phyloP scores from a whole-genome alignment of 2,329 filamentous ascomycete species.

The Claviceps sp. region DNA sequence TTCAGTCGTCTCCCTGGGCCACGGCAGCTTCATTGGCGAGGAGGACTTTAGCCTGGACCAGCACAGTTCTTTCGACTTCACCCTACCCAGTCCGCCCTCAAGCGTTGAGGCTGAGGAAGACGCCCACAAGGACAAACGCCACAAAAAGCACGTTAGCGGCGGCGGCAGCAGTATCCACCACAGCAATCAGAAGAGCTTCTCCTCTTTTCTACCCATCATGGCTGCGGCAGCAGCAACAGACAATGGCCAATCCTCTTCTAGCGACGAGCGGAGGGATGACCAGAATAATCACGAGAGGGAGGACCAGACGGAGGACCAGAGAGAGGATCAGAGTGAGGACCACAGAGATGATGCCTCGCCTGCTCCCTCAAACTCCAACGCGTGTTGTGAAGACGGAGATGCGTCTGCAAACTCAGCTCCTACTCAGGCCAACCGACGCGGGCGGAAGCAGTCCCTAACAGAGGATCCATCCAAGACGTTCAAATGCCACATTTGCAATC shows the following conservation, averaged over 20 bases:
- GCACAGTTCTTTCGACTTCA: slow-evolving; percentile 44
- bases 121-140: slow-evolving; percentile 41
- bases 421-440: slow-evolving; percentile 69
- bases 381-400: slow-evolving; percentile 28
- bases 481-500: slow-evolving; percentile 89
- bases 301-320: too few relatives aligned
- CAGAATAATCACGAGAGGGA: too few relatives aligned
- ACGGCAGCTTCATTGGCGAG: slow-evolving; percentile 65
- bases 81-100: slow-evolving; percentile 46
- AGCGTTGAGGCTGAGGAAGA: slow-evolving; percentile 24
- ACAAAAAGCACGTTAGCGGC: slow-evolving; percentile 36
- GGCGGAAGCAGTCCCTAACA: slow-evolving; percentile 94
- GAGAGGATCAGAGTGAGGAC: slow-evolving; percentile 16
- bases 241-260: slow-evolving; percentile 19
- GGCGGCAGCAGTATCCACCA: slow-evolving; percentile 28
- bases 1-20: slow-evolving; percentile 53
- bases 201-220: slow-evolving; percentile 27
- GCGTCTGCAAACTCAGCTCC: slow-evolving; percentile 28
- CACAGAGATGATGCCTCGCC: slow-evolving; percentile 22
- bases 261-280: slow-evolving; percentile 20
- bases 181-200: slow-evolving; percentile 27
- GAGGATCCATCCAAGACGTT: slow-evolving; percentile 98
- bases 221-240: slow-evolving; percentile 24
- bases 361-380: slow-evolving; percentile 24
- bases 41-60: slow-evolving; percentile 68